Evolutionary conservation across 1,284 basidiomycete species (phyloP), one percentile per base, ranked within the genome.

Genomic region (Phaffia rhodozyma): DNA sequence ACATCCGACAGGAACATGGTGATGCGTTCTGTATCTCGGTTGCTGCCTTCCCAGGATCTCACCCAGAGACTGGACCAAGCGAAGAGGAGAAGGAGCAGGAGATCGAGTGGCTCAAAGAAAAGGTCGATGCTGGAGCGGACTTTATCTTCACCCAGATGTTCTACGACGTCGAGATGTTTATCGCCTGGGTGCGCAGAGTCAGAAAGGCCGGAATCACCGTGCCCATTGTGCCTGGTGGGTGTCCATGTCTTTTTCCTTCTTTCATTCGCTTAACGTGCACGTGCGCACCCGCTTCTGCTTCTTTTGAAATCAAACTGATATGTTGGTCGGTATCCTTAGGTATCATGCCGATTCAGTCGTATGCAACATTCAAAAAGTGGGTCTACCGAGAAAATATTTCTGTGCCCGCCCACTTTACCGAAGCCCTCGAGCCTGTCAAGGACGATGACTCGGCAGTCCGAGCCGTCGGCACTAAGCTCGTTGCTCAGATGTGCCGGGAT

Each of bases 131-230:
- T 0, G 96, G 96, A 5, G 92, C 93, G 1, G 87, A 96, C 68
- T 97, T 93, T 74, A 90, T 99, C 69, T 82, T 98, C 67, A 97
- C 96, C 0, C 96, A 99, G 72, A 81, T 98, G 61, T 99, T 99
- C 76, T 99, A 98, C 78, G 93, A 97, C 70, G 85, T 87, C 47
- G 85, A 91, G 67, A 81, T 83, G 58, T 94, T 94, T 75, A 78
- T 91, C 60, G 74, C 79, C 60, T 97, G 91, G 92, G 89, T 91
- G 66, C 85, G 84, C 69, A 81, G 84, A 51, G 85, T 92, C 38
- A 83, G 91, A 64, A 85, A 79, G 13, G 87, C 86, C 7, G 91
- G 94, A 9, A 96, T 98, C 75, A 90, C 84, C 0, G 81, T 94
- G 29, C 94, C 96, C 21, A 92, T 98, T 73, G 85, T 98, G 6